Percentiles rank a stretch among this genome's conserved stretches.
phyloP scores from a whole-genome alignment of 805 yeast species.

The Saturnispora sekii region DNA sequence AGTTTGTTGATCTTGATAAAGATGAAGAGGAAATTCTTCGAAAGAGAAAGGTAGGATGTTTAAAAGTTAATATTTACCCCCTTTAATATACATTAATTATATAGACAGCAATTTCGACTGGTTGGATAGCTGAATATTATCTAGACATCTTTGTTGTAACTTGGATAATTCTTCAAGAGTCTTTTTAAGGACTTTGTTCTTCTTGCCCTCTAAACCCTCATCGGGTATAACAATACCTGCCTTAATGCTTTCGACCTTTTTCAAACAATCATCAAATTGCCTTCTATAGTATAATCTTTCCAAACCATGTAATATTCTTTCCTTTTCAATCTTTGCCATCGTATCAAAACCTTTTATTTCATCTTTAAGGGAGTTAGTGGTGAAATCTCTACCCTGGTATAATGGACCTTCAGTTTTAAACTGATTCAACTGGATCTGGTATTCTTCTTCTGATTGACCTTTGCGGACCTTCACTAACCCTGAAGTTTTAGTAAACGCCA shows the following conservation, averaged over 20 bases:
- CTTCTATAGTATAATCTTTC: conserved; percentile 53
- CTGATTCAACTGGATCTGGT: conserved; percentile 37
- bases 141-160: conserved; percentile 32
- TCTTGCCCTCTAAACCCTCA: conserved; percentile 23
- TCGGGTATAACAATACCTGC: conserved; percentile 19
- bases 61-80: conserved; percentile 35
- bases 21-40: conserved; percentile 29
- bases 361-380: conserved; percentile 13
- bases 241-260: conserved; percentile 30
- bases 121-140: conserved; percentile 7
- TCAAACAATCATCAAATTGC: conserved; percentile 42
- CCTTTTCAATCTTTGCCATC: conserved; percentile 45
- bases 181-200: conserved; percentile 35
- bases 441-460: conserved; percentile 63
- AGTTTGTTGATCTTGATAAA: conserved; percentile 29
- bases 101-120: neutral
- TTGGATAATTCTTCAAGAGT: conserved; percentile 43
- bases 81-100: neutral
- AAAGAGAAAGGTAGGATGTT: conserved; percentile 38
- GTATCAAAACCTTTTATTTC: conserved; percentile 15
- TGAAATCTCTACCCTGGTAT: conserved; percentile 4
- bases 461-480: conserved; percentile 47
- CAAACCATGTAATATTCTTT: conserved; percentile 45
- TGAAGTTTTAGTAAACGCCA: conserved; percentile 35
- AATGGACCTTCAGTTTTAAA: conserved; percentile 51